These are phyloP conservation scores for Neurospora intermedia DNA, from an alignment of 495 filamentous ascomycete species.

Conservation along the genomic window DNA sequence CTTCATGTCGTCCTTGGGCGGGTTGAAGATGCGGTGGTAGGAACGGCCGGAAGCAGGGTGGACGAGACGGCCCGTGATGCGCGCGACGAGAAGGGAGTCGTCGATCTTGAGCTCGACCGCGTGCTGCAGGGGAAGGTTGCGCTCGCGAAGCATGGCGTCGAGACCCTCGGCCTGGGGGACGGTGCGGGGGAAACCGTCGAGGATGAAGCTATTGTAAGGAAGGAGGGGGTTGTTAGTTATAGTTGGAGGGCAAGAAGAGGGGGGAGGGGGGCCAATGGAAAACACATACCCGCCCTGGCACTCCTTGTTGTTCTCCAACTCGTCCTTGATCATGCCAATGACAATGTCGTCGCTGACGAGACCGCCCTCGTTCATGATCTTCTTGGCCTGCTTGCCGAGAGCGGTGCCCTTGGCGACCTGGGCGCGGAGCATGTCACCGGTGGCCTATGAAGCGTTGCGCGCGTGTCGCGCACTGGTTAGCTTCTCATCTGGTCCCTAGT, in stretches of 20 bases:
- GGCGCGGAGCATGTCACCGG: conserved; percentile 96
- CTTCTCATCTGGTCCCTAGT: background rate
- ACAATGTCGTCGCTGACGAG: conserved; percentile 99
- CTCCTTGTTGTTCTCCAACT: conserved; percentile 85
- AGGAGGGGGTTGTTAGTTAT: conserved; percentile 1
- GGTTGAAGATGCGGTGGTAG: conserved; percentile 98
- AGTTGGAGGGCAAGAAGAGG: background rate
- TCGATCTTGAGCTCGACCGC: conserved; percentile 96
- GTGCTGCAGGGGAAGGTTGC: conserved; percentile 75
- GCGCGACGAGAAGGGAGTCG: conserved; percentile 80
- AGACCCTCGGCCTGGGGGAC: conserved; percentile 90
- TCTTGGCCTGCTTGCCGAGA: conserved; percentile 94
- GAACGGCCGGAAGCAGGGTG: conserved; percentile 92
- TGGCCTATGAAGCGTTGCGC: conserved; percentile 50
- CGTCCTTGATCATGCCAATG: conserved; percentile 96
- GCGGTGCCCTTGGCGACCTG: conserved; percentile 97
- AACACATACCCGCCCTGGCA: conserved; percentile 85
- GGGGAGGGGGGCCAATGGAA: background rate
- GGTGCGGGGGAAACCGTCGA: conserved; percentile 96
- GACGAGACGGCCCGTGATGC: conserved; percentile 92
- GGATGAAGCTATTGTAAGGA: conserved; percentile 66
- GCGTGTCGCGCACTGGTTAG: conserved; percentile 1
- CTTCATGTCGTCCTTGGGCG: conserved; percentile 86
- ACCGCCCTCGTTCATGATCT: conserved; percentile 99
- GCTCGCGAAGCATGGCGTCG: conserved; percentile 73